phyloP scores from a whole-genome alignment of 352 stramenopile genomes.

The Phytophthora melonis region DNA sequence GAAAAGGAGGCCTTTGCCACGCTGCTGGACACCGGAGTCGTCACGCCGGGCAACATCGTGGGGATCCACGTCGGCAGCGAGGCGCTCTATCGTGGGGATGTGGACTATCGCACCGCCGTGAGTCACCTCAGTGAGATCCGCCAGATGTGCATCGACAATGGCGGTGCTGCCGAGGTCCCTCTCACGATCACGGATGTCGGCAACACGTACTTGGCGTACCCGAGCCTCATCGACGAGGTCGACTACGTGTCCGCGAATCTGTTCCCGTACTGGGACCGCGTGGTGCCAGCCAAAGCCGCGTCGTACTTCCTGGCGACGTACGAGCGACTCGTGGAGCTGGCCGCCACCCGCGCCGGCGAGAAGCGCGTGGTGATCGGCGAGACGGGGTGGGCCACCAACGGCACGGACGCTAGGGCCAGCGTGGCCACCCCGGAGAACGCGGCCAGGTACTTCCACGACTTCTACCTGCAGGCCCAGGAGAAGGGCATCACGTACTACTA shows the following conservation, averaged over 20 bases:
- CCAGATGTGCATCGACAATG: conserved; percentile 1
- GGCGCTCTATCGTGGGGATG: background rate
- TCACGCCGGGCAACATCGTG: background rate
- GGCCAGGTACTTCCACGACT: background rate
- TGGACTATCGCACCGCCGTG: background rate
- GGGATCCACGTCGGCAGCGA: background rate
- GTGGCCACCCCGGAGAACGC: background rate
- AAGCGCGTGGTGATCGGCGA: background rate
- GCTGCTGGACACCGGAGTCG: background rate
- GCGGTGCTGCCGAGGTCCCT: background rate
- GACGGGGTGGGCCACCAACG: background rate
- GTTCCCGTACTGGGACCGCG: background rate
- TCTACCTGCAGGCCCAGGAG: background rate
- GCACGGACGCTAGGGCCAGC: background rate
- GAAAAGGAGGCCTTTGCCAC: background rate
- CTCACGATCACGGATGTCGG: background rate
- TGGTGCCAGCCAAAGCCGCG: background rate
- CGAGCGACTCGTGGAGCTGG: background rate
- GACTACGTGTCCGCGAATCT: background rate
- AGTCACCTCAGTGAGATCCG: background rate
- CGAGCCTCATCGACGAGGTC: background rate
- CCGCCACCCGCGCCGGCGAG: background rate
- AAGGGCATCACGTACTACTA: background rate
- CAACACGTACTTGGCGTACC: background rate
- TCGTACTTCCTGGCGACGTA: background rate